Conservation (phyloP, 805 yeast genomes). For the Candida taoyuanica region DNA sequence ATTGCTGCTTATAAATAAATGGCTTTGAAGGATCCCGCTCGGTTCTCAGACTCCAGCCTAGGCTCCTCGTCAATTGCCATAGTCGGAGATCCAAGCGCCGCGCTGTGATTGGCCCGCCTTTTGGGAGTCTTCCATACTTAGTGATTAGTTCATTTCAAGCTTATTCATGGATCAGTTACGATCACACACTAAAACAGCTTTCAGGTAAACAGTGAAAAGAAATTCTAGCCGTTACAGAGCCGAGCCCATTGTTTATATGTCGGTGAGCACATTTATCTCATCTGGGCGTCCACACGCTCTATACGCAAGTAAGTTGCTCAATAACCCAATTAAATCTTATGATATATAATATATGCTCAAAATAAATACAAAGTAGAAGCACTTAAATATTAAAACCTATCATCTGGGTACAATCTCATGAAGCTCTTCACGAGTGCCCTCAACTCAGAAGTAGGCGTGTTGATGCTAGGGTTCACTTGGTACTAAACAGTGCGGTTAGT, state of each 20-base stretch:
- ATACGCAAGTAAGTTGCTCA: too few species aligned
- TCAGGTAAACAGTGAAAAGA: too few species aligned
- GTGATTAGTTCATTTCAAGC: too few species aligned
- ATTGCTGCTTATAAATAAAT: slow-evolving; percentile 10
- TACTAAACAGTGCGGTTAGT: slow-evolving; percentile 11
- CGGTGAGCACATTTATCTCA: background rate
- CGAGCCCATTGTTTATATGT: too few species aligned
- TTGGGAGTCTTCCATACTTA: background rate
- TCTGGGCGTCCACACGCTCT: too few species aligned
- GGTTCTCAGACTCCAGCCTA: too few species aligned
- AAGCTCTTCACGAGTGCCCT: slow-evolving; percentile 15
- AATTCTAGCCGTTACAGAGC: too few species aligned
- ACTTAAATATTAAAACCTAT: too few species aligned
- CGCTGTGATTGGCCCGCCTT: background rate
- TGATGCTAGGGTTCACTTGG: slow-evolving; percentile 20
- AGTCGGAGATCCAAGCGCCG: background rate
- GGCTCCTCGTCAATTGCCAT: background rate
- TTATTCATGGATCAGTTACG: too few species aligned
- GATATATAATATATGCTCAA: background rate
- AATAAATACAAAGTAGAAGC: too few species aligned
- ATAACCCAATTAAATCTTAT: background rate
- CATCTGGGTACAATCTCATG: slow-evolving; percentile 14
- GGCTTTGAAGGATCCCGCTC: too few species aligned
- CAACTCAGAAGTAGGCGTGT: slow-evolving; percentile 12
- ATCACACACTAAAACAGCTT: too few species aligned